These are phyloP conservation scores for Teunomyces aglyptinius DNA, from an alignment of 805 yeast species.

Conservation along the genomic window DNA sequence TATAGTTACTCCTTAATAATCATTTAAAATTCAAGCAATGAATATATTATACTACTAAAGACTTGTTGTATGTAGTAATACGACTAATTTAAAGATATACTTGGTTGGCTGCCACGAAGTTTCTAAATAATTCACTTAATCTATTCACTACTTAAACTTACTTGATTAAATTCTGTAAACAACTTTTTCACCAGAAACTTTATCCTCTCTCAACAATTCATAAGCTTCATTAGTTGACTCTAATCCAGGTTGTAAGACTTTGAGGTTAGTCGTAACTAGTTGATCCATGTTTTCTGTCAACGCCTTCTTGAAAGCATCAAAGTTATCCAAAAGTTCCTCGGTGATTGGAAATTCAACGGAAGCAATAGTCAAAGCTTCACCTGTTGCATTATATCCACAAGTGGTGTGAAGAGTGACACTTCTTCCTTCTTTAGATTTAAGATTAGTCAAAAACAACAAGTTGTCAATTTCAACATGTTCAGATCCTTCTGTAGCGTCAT, in stretches of 20 bases:
- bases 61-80: too few relatives aligned
- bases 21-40: too few relatives aligned
- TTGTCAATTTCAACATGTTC: constrained; percentile 12
- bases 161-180: constrained; percentile 27
- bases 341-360: not conserved
- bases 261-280: constrained; percentile 19
- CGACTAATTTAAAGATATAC: too few relatives aligned
- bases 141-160: too few relatives aligned
- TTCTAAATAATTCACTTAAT: too few relatives aligned
- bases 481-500: constrained; percentile 27
- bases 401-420: constrained; percentile 1
- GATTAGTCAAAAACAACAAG: constrained; percentile 1
- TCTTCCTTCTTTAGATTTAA: constrained; percentile 3
- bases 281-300: constrained; percentile 17
- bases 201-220: constrained; percentile 30
- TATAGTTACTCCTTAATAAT: too few relatives aligned
- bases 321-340: constrained; percentile 8
- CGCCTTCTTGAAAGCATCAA: constrained; percentile 19
- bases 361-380: constrained; percentile 1
- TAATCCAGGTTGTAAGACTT: constrained; percentile 25
- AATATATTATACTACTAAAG: too few relatives aligned
- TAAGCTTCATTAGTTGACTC: constrained; percentile 35
- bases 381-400: constrained; percentile 8
- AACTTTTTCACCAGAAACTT: constrained; percentile 45
- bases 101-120: too few relatives aligned